Evolutionary conservation across 805 yeast genomes (phyloP), one percentile per base, ranked within the genome.

Genomic region (Lipomyces sp.): DNA sequence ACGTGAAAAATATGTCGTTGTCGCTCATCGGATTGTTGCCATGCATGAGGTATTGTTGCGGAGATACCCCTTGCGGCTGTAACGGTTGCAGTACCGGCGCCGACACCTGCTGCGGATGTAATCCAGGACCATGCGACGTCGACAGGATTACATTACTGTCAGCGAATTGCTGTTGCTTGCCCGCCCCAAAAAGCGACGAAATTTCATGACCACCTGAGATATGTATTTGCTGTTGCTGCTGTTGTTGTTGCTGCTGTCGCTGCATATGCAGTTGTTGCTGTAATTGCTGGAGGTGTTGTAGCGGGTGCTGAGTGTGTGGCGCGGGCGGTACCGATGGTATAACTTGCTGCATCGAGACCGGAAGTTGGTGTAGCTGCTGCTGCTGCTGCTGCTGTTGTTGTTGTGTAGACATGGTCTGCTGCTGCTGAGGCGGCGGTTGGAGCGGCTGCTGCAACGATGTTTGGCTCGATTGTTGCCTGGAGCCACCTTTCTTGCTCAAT

Each of bases 1-100:
- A 63, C 29, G 71, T 56, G 62, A 68, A 68, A 24, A 65, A 68
- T 11, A 63, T 59, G 42, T 68, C 71, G 13, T 37, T 51, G 8
- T 63, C 61, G 33, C 53, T 33, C 32, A 59, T 24, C 29, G 57
- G 57, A 54, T 35, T 7, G 34, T 8, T 42, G 48, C 34, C 15
- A 29, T 18, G 56, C n/a, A 30, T 34, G 8, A 29, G 29, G n/a
- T 62, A 57, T 7, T 18, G 48, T 18, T 32, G 57, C 33, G 15
- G 51, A 24, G 34, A 32, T 11, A 51, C 15, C 10, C 54, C 54
- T 15, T n/a, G 29, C 24, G 64, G 10, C n/a, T 32, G 53, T 34
- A 62, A 53, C 3, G 64, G 51, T 35, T 50, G 57, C 13, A 64
- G 35, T 8, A 55, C 18, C 50, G 54, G 69, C 6, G 65, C 11